Evolutionary conservation across 306 rosid genomes (phyloP), one percentile per base, ranked within the genome.

Genomic region (Adenanthera pavonina): DNA sequence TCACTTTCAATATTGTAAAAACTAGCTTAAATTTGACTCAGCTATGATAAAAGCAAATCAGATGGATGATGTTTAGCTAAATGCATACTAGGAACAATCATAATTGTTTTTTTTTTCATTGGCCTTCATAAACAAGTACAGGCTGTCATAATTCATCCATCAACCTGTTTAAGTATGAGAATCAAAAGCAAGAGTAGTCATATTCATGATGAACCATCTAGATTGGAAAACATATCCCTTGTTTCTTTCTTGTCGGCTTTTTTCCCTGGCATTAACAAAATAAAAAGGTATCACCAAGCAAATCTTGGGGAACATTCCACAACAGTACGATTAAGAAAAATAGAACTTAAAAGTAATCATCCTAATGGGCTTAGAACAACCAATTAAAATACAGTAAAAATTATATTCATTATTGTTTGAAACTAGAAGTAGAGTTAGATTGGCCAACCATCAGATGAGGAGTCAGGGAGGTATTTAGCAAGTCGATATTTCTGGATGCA

Each of bases 201-300:
- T 81, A 94, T 97, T 92, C 89, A 95, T 97, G 97, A 86, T 72
- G 98, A 92, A 78, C 97, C 90, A 68, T 91, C 98, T 61, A 91
- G 83, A 81, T 86, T 88, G 75, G 98, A 89, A 89, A 90, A 91
- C 72, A 78, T 68, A 78, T 91, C 97, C 82, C 93, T 94, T 1
- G 90, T 70, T 74, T 95, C 98, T 89, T 95, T 95, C 92, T 95
- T 90, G 87, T 95, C 98, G 17, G 90, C 79, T 64, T 90, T 92
- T 89, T 90, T 88, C 41, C 98, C 98, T 85, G 88, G 86, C 91
- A 90, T 85, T 30, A 88, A 81, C 73, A 86, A 70, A 68, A 41
- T 78, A 38, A 71, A 75, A 67, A 81, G 65, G 78, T 71, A 84
- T 74, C 78, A 87, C 57, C 65, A 83, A 70, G 57, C 44, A 83